A percentile compares a stretch with the other conserved stretches of the same genome.
These are phyloP conservation scores for Salix udensis DNA, from an alignment of 345 rosid species.

Conservation along the genomic window DNA sequence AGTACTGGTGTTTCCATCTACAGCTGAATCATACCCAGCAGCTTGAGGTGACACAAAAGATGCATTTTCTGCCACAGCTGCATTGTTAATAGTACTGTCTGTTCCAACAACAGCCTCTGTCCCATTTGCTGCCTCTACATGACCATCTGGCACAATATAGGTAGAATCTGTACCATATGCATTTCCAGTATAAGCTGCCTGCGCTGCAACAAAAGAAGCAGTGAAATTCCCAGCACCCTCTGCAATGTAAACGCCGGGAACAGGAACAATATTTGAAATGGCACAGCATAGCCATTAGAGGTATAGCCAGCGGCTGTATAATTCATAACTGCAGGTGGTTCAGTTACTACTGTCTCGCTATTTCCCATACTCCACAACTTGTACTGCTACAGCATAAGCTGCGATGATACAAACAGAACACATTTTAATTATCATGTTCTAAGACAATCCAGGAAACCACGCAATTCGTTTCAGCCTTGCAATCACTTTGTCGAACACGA, in stretches of 20 bases:
- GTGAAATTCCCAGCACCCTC: constrained; percentile 33
- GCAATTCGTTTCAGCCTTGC: not conserved
- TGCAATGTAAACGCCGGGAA: constrained; percentile 22
- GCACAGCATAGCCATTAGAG: constrained; percentile 22
- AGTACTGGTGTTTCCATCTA: constrained; percentile 50
- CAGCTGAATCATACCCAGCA: constrained; percentile 35
- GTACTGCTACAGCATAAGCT: constrained; percentile 17
- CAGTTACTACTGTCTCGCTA: constrained; percentile 53
- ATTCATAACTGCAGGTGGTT: constrained; percentile 35
- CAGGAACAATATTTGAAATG: constrained; percentile 15
- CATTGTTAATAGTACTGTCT: constrained; percentile 17
- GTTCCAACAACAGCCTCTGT: constrained; percentile 24
- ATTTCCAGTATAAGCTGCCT: constrained; percentile 23
- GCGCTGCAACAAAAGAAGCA: constrained; percentile 29
- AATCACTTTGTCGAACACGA: not conserved
- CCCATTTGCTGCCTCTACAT: constrained; percentile 15
- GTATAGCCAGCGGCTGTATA: constrained; percentile 33
- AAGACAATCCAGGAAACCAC: too few species aligned
- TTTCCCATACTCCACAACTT: constrained; percentile 52
- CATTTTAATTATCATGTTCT: not conserved
- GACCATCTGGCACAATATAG: constrained; percentile 26
- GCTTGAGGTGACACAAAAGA: constrained; percentile 23
- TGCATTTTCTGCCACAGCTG: constrained; percentile 13
- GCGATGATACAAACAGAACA: constrained; percentile 20
- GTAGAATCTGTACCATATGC: constrained; percentile 13